Base-by-base conservation (phyloP, 768 basidiomycete genomes). In the Vararia minispora region DNA sequence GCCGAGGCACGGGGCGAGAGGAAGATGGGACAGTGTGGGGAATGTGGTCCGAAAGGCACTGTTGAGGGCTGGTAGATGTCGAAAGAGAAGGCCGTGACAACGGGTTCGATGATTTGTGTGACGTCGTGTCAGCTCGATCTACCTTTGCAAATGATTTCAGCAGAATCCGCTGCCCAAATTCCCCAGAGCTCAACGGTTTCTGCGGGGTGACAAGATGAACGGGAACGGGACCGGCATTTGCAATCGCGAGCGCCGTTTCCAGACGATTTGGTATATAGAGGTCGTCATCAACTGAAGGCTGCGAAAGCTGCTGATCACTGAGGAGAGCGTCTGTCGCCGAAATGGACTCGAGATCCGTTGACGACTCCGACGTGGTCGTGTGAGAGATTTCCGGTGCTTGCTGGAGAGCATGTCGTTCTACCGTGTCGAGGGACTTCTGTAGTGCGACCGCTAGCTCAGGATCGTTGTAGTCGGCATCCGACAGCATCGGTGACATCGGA, bases 231-330 rank as follows among this genome's bases (percentile, higher is more conserved):
- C 66, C 66, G 6, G 78, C 67, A 37, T 76, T 76, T 13, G 73
- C 83, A 29, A 85, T 74, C 8, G 79, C 68, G 21, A 85, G 56
- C 1, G 70, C 76, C 1, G 79, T 79, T 48, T 77, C 76, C n/a
- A 84, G 58, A 14, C 76, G 66, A 16, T 66, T 65, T 1, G 69
- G 76, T 2, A 67, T 58, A 17, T 67, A 66, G 14, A 72, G 56
- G 35, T 76, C 71, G 6, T 72, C 66, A 24, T 66, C 65, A 11
- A 61, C 59, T 13, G 37, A 51, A 28, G 42, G 46, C 2, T 42
- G 43, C 11, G 33, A n/a, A 12, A 33, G 28, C 12, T 16, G 14
- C 16, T 12, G 21, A 38, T 47, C 24, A 21, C 38, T 17, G 35
- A 42, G 29, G 28, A 38, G 18, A 24, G 39, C 23, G 14, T 40